A percentile compares a stretch with the other conserved stretches of the same genome.
Evolutionary conservation across 176 grass and related monocot species (phyloP).

Genomic region (Oryza brachyantha): DNA sequence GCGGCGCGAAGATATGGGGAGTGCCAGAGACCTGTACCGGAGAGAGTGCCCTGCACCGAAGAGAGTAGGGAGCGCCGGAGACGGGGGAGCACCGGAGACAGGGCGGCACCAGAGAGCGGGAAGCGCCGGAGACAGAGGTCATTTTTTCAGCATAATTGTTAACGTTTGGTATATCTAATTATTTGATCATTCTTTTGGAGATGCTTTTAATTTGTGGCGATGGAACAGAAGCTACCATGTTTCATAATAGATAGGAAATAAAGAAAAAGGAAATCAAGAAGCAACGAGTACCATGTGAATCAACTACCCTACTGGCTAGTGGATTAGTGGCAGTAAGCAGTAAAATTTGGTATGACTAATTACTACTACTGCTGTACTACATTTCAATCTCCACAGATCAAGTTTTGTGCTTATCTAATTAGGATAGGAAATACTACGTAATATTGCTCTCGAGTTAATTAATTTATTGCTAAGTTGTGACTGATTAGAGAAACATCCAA

Average conservation of each 20-base stretch:
- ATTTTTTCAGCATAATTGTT: too few species aligned
- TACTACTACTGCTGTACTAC: background rate
- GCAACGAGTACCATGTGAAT: conserved; percentile 19
- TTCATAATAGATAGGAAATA: background rate
- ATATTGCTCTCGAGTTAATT: background rate
- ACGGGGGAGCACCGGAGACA: too few species aligned
- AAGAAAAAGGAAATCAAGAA: background rate
- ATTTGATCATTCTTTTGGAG: too few species aligned
- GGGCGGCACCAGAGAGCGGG: too few species aligned
- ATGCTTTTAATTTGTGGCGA: background rate
- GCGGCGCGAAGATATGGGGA: too few species aligned
- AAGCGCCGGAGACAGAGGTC: too few species aligned
- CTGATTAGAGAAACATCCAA: background rate
- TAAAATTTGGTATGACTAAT: background rate
- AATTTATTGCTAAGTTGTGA: background rate
- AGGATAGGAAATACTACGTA: background rate
- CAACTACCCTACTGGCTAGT: background rate
- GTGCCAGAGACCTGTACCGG: too few species aligned
- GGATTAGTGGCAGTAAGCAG: background rate
- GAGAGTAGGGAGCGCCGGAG: too few species aligned
- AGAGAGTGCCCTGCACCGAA: too few species aligned
- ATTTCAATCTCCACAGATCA: background rate
- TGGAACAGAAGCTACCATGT: background rate
- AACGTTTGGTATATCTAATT: too few species aligned
- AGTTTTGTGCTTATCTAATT: background rate